Evolutionary conservation across 139 green algal species (phyloP).

Genomic region (Chlamydomonas sphaeroides): DNA sequence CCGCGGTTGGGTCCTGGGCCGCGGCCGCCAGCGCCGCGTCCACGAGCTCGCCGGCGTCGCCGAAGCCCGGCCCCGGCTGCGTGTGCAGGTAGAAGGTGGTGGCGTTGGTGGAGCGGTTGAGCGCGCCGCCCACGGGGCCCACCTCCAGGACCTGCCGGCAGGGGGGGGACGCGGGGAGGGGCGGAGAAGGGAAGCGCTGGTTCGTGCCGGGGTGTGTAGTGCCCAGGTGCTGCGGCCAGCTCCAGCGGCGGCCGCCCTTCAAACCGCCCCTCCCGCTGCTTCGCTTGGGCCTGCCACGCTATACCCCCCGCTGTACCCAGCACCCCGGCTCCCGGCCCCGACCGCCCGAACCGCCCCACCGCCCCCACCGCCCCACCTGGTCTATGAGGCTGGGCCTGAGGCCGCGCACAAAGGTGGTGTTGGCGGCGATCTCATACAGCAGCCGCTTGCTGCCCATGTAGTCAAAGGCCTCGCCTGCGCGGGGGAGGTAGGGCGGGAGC

Average conservation of each 20-base stretch:
- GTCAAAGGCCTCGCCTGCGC: constrained; percentile 78
- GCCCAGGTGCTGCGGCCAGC: no score
- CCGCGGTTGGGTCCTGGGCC: constrained; percentile 23
- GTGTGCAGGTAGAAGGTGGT: constrained; percentile 62
- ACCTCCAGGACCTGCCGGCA: constrained; percentile 71
- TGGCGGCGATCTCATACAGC: constrained; percentile 71
- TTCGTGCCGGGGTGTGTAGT: no score
- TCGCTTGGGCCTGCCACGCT: no score
- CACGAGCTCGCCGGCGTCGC: constrained; percentile 35
- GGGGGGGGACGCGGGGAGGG: background rate
- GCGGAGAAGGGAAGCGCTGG: no score
- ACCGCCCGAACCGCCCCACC: no score
- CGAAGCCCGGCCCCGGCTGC: constrained; percentile 47
- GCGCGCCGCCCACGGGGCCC: constrained; percentile 60
- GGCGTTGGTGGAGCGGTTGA: background rate
- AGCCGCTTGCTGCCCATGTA: constrained; percentile 78
- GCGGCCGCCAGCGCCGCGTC: background rate
- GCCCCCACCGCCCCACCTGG: constrained; percentile 49
- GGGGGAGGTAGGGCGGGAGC: no score
- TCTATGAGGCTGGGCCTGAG: constrained; percentile 59
- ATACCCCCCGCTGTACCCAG: no score
- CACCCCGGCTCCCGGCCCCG: no score
- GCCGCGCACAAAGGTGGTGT: constrained; percentile 41
- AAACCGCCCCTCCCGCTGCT: no score
- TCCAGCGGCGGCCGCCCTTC: no score